Base-by-base conservation (phyloP, 179 eudicot species). In the Spinacia oleracea region DNA sequence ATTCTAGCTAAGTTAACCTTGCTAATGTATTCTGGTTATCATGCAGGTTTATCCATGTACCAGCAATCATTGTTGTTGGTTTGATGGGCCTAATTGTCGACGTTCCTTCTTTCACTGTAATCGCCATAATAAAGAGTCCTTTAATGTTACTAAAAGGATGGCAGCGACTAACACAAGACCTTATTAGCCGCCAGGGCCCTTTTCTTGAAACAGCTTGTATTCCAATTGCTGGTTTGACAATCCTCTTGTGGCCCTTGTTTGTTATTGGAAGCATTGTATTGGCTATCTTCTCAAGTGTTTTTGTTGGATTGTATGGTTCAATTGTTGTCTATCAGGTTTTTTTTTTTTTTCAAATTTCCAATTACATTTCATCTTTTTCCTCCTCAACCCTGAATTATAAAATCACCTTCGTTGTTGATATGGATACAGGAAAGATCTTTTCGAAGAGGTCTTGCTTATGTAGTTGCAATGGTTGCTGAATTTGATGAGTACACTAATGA, bases 401-500 rank as follows among this genome's bases (percentile, higher is more conserved):
- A 20, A 34, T 69, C 16, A 70, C 34, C 58, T 69, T 45, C 12
- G 20, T 51, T 81, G 25, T 31, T 77, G 48, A 68, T 50, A 25
- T 83, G 62, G 29, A 2, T 88, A 82, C 81, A 91, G 99, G 99
- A 93, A 83, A 90, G 95, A 84, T 95, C 98, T 34, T 89, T 93
- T 64, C 79, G 79, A 42, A 88, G 90, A 70, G 97, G 97, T 45
- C 83, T 90, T 81, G 97, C 97, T 66, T 96, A 90, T 81, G 87
- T 96, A 58, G 81, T 96, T 80, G 91, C 99, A 2, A 91, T 91
- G 93, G 91, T 96, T 80, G 95, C 99, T 31, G 97, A 90, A 76
- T 96, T 96, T 78, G 99, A 96, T 66, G 98, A 96, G 89, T 96
- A 93, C 81, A 93, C 97, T 0, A 96, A 96, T 35, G 96, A 96